Percentiles rank a stretch among this genome's conserved stretches.
phyloP scores from a whole-genome alignment of 495 filamentous ascomycete genomes.

The Lasiosphaeria miniovina region DNA sequence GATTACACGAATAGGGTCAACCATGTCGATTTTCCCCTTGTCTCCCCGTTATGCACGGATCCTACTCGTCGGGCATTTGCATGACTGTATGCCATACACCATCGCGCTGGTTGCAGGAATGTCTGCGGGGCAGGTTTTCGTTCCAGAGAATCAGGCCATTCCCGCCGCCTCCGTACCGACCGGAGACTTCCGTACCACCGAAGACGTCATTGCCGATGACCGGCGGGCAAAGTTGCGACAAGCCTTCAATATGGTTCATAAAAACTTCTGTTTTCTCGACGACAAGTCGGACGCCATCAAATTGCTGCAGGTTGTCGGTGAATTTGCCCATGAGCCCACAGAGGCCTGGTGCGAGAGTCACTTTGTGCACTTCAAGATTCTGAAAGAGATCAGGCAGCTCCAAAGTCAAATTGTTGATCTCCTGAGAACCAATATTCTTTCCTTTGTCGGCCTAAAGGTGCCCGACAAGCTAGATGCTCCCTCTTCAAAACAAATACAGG shows the following conservation, averaged over 20 bases:
- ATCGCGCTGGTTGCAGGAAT: conserved; percentile 86
- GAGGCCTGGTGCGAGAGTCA: conserved; percentile 72
- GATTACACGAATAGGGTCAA: conserved; percentile 70
- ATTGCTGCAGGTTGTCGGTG: conserved; percentile 81
- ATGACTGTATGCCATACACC: conserved; percentile 79
- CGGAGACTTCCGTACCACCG: conserved; percentile 58
- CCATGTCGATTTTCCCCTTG: conserved; percentile 84
- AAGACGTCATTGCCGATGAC: conserved; percentile 66
- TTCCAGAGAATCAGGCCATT: conserved; percentile 78
- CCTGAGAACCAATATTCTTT: conserved; percentile 69
- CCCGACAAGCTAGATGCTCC: conserved; percentile 65
- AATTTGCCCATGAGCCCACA: conserved; percentile 65
- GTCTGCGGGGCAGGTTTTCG: conserved; percentile 82
- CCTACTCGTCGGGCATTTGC: conserved; percentile 78
- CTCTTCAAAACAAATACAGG: conserved; percentile 66
- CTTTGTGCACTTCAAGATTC: conserved; percentile 81
- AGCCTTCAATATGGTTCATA: conserved; percentile 72
- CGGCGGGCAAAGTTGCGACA: conserved; percentile 61
- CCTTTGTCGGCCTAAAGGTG: conserved; percentile 57
- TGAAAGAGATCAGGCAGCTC: conserved; percentile 81
- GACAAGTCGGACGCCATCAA: conserved; percentile 85
- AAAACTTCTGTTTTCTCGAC: conserved; percentile 76
- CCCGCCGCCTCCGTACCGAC: conserved; percentile 40
- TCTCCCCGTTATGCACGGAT: conserved; percentile 90
- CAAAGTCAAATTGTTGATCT: conserved; percentile 79